These are phyloP conservation scores for Zygosaccharomyces kombuchaensis DNA, from an alignment of 805 yeast genomes.

Conservation along the genomic window DNA sequence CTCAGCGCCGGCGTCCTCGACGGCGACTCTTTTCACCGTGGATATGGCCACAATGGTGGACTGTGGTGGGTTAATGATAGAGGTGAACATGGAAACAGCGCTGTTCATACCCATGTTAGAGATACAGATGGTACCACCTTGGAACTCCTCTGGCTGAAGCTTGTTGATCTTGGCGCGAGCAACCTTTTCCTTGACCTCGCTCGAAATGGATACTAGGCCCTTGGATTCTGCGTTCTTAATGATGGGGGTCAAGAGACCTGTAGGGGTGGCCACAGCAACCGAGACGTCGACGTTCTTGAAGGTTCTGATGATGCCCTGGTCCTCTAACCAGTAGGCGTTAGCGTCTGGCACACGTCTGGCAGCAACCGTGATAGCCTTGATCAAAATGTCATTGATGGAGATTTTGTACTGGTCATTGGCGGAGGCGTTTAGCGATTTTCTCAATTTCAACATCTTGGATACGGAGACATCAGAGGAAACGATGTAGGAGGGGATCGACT, in stretches of 20 bases:
- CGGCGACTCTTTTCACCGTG: slow-evolving; percentile 86
- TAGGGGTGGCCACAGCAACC: slow-evolving; percentile 97
- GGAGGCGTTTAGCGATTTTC: slow-evolving; percentile 80
- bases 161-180: slow-evolving; percentile 94
- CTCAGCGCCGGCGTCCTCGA: slow-evolving; percentile 86
- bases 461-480: slow-evolving; percentile 86
- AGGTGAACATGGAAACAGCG: slow-evolving; percentile 89
- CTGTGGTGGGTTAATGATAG: slow-evolving; percentile 98
- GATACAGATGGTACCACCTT: slow-evolving; percentile 98
- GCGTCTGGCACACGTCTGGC: slow-evolving; percentile 86
- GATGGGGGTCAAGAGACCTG: slow-evolving; percentile 95
- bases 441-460: slow-evolving; percentile 82
- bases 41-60: slow-evolving; percentile 91
- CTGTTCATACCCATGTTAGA: slow-evolving; percentile 98
- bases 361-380: slow-evolving; percentile 93
- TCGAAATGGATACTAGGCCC: slow-evolving; percentile 81
- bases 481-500: slow-evolving; percentile 84
- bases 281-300: slow-evolving; percentile 91
- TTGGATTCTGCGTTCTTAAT: slow-evolving; percentile 81
- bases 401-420: slow-evolving; percentile 85
- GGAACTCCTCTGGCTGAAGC: slow-evolving; percentile 93
- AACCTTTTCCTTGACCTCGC: slow-evolving; percentile 85
- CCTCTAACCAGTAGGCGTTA: slow-evolving; percentile 89
- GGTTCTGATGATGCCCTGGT: slow-evolving; percentile 87
- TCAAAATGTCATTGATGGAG: slow-evolving; percentile 88